These are phyloP conservation scores for Sarocladium strictum DNA, from an alignment of 2,329 filamentous ascomycete genomes.

Conservation along the genomic window DNA sequence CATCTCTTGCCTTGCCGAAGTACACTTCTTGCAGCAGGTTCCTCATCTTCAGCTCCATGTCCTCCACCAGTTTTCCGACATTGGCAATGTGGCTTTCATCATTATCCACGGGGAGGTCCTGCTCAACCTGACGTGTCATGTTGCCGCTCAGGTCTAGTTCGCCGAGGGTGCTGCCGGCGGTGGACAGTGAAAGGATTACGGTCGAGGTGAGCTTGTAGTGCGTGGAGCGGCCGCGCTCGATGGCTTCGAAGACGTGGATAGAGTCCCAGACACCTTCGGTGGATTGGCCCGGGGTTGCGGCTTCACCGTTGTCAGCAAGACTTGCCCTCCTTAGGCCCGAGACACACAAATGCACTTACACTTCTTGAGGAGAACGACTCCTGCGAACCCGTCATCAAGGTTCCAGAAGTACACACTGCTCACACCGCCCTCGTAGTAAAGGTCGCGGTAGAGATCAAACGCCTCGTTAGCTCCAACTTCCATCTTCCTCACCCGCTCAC, in stretches of 20 bases:
- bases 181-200: slow-evolving; percentile 84
- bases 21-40: slow-evolving; percentile 98
- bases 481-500: slow-evolving; percentile 86
- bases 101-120: slow-evolving; percentile 81
- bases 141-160: slow-evolving; percentile 92
- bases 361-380: slow-evolving; percentile 94
- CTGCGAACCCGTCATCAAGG: slow-evolving; percentile 93
- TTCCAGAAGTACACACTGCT: slow-evolving; percentile 99
- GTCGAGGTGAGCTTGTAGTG: slow-evolving; percentile 98
- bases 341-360: slow-evolving; percentile 41
- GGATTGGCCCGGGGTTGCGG: slow-evolving; percentile 57
- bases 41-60: slow-evolving; percentile 99
- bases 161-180: slow-evolving; percentile 52
- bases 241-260: slow-evolving; percentile 97
- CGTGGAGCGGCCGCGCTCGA: slow-evolving; percentile 82
- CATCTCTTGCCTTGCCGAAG: slow-evolving; percentile 98
- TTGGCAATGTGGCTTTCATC: slow-evolving; percentile 95
- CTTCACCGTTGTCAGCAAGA: too few species aligned
- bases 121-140: slow-evolving; percentile 95
- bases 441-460: slow-evolving; percentile 91
- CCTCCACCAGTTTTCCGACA: slow-evolving; percentile 88
- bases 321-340: too few species aligned
- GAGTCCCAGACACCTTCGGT: slow-evolving; percentile 90
- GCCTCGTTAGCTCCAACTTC: slow-evolving; percentile 92
- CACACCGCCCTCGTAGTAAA: slow-evolving; percentile 96